These are phyloP conservation scores for Talaromyces verruculosus DNA, from an alignment of 2,329 filamentous ascomycete species.

Conservation along the genomic window DNA sequence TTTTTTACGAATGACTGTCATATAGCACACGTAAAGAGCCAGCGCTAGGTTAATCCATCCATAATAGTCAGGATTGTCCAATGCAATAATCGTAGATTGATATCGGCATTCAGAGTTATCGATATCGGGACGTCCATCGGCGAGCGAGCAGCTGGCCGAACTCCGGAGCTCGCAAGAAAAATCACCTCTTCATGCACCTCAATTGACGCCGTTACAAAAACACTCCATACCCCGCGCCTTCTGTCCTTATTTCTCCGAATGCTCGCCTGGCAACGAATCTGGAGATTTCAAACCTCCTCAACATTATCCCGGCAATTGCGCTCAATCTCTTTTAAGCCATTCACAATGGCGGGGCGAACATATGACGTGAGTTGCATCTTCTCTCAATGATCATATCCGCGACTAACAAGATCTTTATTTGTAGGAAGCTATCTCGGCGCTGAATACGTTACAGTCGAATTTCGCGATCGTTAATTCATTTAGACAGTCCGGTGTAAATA, in stretches of 20 bases:
- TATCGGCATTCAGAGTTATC: slow-evolving; percentile 2
- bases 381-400: slow-evolving; percentile 21
- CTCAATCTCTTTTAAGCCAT: slow-evolving; percentile 32
- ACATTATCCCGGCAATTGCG: slow-evolving; percentile 27
- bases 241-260: background rate
- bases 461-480: slow-evolving; percentile 74
- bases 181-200: background rate
- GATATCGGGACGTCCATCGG: background rate
- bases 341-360: slow-evolving; percentile 38
- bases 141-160: slow-evolving; percentile 13
- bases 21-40: background rate
- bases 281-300: slow-evolving; percentile 25
- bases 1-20: background rate
- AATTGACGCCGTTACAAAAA: background rate
- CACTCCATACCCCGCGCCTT: background rate
- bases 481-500: slow-evolving; percentile 68
- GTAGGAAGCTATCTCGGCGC: slow-evolving; percentile 69
- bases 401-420: background rate
- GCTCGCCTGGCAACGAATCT: slow-evolving; percentile 21
- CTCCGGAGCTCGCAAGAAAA: slow-evolving; percentile 1
- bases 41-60: too few relatives aligned
- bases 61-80: background rate
- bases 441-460: slow-evolving; percentile 79
- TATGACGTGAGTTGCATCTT: slow-evolving; percentile 37
- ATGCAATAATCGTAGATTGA: background rate